Base-by-base conservation (phyloP, 345 rosid species). In the Gynandropsis gynandra region DNA sequence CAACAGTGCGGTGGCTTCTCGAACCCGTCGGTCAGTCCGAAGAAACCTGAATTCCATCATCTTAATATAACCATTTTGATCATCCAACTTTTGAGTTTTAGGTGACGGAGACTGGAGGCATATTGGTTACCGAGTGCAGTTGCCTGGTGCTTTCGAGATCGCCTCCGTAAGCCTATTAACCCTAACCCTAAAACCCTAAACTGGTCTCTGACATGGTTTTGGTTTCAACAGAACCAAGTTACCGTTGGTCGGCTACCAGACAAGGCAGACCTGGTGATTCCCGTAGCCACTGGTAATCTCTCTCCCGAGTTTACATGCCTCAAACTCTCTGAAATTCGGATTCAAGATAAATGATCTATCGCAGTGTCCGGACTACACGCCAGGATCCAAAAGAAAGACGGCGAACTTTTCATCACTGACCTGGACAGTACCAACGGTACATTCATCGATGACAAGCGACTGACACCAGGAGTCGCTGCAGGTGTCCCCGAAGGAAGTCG, bases 401-500 rank as follows among this genome's bases (percentile, higher is more conserved):
- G 63, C 16, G 67, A 54, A 35, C 89, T 92, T 49, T 49, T 79
- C 60, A 79, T 92, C 10, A 87, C 78, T 0, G 88, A 92, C 68
- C 65, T 87, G 75, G 83, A 84, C 59, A 84, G 98, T 45, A 92
- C 96, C 1, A 92, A 84, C 16, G 96, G 95, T 32, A 84, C 98
- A 9, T 92, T 79, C 70, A 70, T 92, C 14, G 69, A 82, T 61
- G 71, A 82, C 37, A 73, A 60, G 61, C 78, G 82, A 24, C 63
- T 90, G 18, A 74, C 38, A 34, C 96, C 98, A 27, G 96, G 95
- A 56, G 82, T 72, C 55, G 70, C 64, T 16, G 63, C 74, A 13
- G 27, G 67, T 54, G 83, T 70, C 37, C 42, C 80, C 15, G 61
- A 87, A 0, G 98, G 93, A 35, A 80, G 74, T 21, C 56, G 56